Percentiles rank a stretch among this genome's conserved stretches.
These are phyloP conservation scores for Neofusicoccum cordaticola DNA, from an alignment of 2,329 filamentous ascomycete species.

Conservation along the genomic window DNA sequence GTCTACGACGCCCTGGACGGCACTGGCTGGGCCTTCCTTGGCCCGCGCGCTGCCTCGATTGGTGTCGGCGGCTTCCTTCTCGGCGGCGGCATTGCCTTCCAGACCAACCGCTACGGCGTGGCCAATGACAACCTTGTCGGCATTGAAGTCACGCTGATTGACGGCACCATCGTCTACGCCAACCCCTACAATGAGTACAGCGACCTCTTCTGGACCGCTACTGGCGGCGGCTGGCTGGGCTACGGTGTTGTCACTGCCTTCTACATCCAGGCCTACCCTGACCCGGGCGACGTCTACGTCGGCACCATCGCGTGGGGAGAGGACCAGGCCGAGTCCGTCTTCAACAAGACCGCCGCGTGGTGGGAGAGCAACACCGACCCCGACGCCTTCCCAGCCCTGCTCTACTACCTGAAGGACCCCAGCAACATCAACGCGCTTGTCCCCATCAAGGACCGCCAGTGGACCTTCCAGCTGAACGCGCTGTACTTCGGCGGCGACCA, in stretches of 20 bases:
- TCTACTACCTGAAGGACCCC: slow-evolving; percentile 16
- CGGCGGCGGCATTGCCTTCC: slow-evolving; percentile 31
- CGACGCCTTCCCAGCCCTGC: slow-evolving; percentile 3
- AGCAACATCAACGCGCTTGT: slow-evolving; percentile 1
- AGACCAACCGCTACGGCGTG: slow-evolving; percentile 25
- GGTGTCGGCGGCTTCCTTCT: slow-evolving; percentile 31
- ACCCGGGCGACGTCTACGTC: slow-evolving; percentile 9
- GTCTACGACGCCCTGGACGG: slow-evolving; percentile 32
- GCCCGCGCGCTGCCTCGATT: slow-evolving; percentile 29
- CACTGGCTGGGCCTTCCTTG: slow-evolving; percentile 15
- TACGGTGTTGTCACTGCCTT: slow-evolving; percentile 45
- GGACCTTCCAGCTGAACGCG: slow-evolving; percentile 5
- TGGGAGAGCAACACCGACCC: slow-evolving; percentile 5
- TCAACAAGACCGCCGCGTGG: background rate
- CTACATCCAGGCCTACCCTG: slow-evolving; percentile 31
- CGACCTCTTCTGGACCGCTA: slow-evolving; percentile 38
- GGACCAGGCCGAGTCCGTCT: slow-evolving; percentile 3
- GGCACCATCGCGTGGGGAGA: slow-evolving; percentile 8
- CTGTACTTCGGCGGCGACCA: slow-evolving; percentile 2
- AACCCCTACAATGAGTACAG: slow-evolving; percentile 29
- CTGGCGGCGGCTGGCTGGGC: slow-evolving; percentile 45
- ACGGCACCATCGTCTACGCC: slow-evolving; percentile 37
- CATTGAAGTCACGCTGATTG: slow-evolving; percentile 38
- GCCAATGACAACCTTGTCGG: slow-evolving; percentile 25
- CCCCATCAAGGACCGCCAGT: slow-evolving; percentile 1